Percentiles rank a stretch among this genome's conserved stretches.
Evolutionary conservation across 2,329 filamentous ascomycete species (phyloP).

Genomic region (Paecilomyces niveus): DNA sequence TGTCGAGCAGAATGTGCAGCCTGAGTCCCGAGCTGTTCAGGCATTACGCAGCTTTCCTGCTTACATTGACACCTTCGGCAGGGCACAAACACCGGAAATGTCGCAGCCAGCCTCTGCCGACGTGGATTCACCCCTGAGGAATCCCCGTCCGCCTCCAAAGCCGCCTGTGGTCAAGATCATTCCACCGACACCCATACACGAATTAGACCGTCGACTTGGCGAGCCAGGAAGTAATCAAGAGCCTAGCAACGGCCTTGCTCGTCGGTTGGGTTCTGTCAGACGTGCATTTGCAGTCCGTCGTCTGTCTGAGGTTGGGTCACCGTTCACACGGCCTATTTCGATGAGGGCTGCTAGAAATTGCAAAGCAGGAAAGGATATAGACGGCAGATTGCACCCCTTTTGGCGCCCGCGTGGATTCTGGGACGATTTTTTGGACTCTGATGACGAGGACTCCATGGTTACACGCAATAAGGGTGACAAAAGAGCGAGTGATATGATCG

Average conservation of each 20-base stretch:
- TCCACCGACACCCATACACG: constrained; percentile 44
- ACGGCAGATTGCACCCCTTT: constrained; percentile 51
- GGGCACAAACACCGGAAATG: constrained; percentile 21
- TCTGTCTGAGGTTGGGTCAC: constrained; percentile 33
- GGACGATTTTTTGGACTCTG: constrained; percentile 46
- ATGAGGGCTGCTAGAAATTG: constrained; percentile 35
- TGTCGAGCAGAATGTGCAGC: constrained; percentile 46
- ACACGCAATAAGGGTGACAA: constrained; percentile 17
- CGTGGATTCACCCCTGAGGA: constrained; percentile 52
- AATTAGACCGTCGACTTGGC: constrained; percentile 35
- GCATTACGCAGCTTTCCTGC: constrained; percentile 14
- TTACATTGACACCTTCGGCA: constrained; percentile 4
- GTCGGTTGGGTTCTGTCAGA: constrained; percentile 30
- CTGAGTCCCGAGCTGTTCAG: constrained; percentile 23
- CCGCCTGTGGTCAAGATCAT: constrained; percentile 52
- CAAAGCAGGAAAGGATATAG: constrained; percentile 36
- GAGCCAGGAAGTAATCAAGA: constrained; percentile 12
- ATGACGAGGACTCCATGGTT: constrained; percentile 24
- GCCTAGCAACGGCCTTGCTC: constrained; percentile 13
- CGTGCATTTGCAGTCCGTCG: constrained; percentile 30
- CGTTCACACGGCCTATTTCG: constrained; percentile 31
- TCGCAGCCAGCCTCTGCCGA: constrained; percentile 10
- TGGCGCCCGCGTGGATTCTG: constrained; percentile 59
- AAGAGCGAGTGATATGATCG: constrained; percentile 35
- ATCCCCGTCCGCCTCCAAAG: constrained; percentile 51